Evolutionary conservation across 371 early-diverging fungal genomes (phyloP), one percentile per base, ranked within the genome.

Genomic region (Mucor piriformis): DNA sequence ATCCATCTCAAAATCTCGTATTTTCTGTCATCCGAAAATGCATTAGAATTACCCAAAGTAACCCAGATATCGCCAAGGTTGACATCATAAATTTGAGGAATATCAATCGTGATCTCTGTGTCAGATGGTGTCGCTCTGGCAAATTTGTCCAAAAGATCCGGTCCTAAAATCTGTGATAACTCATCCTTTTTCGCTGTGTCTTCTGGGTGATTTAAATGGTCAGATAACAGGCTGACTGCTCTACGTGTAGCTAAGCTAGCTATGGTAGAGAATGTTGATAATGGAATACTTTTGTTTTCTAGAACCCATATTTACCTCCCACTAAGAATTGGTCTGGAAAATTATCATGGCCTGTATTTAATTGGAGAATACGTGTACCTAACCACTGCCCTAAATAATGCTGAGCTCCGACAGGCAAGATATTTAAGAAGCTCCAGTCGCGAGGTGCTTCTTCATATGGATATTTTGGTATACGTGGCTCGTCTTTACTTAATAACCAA

Each of bases 261-360:
- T 81, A 61, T 23, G 35, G 25, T 48, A 16, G 43, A 11, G 20
- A 16, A 42, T 24, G 20, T 44, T 13, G 25, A 48, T 32, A 38
- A 46, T 24, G 1, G n/a, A 8, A 44, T 52, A 52, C 13, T 16
- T 27, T 3, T 49, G 13, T 34, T 49, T 46, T 10, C n/a, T n/a
- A n/a, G n/a, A n/a, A n/a, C n/a, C n/a, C n/a, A n/a, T 33, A 20
- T 20, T 57, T 63, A 83, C 85, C 81, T 69, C 85, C 85, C 43
- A 80, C 73, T 18, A 85, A 63, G 53, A 85, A 85, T 58, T 85
- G 80, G 7, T 85, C 83, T 3, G 85, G 85, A 64, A 72, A 85
- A 58, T 84, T 83, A 21, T 69, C 69, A 13, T 62, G 52, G 0
- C 83, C 81, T 0, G 81, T 85, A 37, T 85, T 85, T 34, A 80